Percentiles rank a stretch among this genome's conserved stretches.
Conservation (phyloP, 768 basidiomycete species). For the Arthromyces matolae region DNA sequence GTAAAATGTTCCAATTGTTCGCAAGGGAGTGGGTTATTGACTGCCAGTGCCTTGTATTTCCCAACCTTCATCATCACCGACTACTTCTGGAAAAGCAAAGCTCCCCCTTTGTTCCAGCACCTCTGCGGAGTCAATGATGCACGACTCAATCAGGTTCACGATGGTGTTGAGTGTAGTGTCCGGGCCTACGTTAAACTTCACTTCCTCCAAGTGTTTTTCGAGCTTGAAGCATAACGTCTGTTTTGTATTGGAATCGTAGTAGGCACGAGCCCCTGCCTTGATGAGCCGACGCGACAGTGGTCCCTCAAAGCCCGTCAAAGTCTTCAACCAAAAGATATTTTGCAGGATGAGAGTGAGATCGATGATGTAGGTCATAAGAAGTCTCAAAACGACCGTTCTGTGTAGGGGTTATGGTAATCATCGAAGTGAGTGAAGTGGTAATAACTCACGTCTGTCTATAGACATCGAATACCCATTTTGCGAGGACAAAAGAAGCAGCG, state of each 20-base stretch:
- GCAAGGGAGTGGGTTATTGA: no score
- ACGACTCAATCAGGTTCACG: not conserved
- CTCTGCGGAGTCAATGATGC: not conserved
- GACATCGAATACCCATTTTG: slow-evolving; percentile 18
- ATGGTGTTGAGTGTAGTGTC: slow-evolving; percentile 11
- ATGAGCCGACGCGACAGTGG: slow-evolving; percentile 13
- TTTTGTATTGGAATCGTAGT: slow-evolving; percentile 10
- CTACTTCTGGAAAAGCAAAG: not conserved
- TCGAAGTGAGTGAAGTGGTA: no score
- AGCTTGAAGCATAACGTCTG: slow-evolving; percentile 10
- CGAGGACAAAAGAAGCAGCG: slow-evolving; percentile 15
- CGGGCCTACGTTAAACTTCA: slow-evolving; percentile 6
- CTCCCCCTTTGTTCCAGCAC: not conserved
- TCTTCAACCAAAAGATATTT: slow-evolving; percentile 18
- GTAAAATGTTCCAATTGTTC: no score
- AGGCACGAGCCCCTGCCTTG: slow-evolving; percentile 8
- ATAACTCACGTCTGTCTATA: slow-evolving; percentile 19
- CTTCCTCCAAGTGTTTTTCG: slow-evolving; percentile 8
- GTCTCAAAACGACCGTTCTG: slow-evolving; percentile 9
- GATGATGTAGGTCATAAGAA: slow-evolving; percentile 19
- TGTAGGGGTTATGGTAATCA: not conserved
- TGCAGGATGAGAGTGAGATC: slow-evolving; percentile 19
- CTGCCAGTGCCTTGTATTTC: not conserved
- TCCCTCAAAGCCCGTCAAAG: not conserved
- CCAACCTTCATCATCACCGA: not conserved